Evolutionary conservation across 1,284 basidiomycete genomes (phyloP).

Genomic region (Porogramme epimiltina): DNA sequence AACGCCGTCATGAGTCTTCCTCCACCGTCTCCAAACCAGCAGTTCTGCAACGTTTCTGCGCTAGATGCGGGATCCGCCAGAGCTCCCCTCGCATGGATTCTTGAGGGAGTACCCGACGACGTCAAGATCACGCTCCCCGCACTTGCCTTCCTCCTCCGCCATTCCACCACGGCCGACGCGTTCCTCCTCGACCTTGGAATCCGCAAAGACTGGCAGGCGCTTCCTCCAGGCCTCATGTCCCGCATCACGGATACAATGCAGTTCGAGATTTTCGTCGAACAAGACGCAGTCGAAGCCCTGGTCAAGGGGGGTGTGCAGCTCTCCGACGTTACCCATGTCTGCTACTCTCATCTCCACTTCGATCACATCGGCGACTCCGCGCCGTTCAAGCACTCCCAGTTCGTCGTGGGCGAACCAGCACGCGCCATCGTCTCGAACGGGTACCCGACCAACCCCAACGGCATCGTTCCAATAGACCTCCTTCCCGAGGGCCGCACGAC

Average conservation of each 20-base stretch:
- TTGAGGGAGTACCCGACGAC: constrained; percentile 42
- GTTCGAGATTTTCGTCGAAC: constrained; percentile 32
- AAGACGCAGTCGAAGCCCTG: constrained; percentile 50
- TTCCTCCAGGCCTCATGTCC: constrained; percentile 30
- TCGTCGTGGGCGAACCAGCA: constrained; percentile 44
- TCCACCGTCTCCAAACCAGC: constrained; percentile 14
- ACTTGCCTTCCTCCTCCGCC: constrained; percentile 50
- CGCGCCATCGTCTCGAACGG: constrained; percentile 35
- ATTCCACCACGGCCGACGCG: constrained; percentile 37
- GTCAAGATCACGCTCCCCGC: constrained; percentile 36
- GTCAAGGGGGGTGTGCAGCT: constrained; percentile 46
- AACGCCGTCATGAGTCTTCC: constrained; percentile 24
- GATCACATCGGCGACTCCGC: constrained; percentile 39
- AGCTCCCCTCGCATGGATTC: constrained; percentile 36
- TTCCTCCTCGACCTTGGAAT: constrained; percentile 59
- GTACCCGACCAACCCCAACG: constrained; percentile 36
- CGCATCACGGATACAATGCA: constrained; percentile 2
- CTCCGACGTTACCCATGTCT: constrained; percentile 42
- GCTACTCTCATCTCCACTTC: constrained; percentile 42
- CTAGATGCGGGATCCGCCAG: constrained; percentile 48
- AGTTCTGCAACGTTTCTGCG: constrained; percentile 43
- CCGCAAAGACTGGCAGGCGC: constrained; percentile 44
- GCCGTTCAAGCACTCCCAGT: constrained; percentile 46
- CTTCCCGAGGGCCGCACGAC: constrained; percentile 46
- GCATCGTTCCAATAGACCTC: constrained; percentile 37